Base-by-base conservation (phyloP, 129 eudicot species). In the Calendula officinalis region DNA sequence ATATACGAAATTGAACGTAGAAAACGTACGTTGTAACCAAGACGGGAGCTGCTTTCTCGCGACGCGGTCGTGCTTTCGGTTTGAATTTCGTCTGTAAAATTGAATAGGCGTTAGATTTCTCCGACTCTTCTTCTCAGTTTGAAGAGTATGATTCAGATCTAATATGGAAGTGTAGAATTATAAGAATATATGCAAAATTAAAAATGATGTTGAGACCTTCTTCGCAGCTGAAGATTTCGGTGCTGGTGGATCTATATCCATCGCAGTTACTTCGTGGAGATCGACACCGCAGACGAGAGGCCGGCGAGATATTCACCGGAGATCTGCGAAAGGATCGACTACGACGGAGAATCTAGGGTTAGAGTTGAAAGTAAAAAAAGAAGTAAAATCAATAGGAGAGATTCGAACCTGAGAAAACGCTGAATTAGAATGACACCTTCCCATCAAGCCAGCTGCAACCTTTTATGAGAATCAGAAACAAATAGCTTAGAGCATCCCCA, bases 31-130 rank as follows among this genome's bases (percentile, higher is more conserved):
- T 77, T 60, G 75, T 77, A 32, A 81, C 71, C 52, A 53, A 59
- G 17, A 60, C 44, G 0, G 62, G 64, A n/a, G 42, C 67, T 17
- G 56, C 4, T 15, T 46, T 56, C 69, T 74, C 53, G 17, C 84
- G 82, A 71, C 64, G 36, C 41, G 84, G 89, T 45, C 71, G 73
- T 22, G 30, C 30, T 72, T 77, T 86, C 7, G 95, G 95, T 33
- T 81, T 58, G 43, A 80, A 86, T 61, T 74, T 83, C 33, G 68
- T 79, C 95, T 86, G 84, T 54, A 22, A 51, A 64, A 64, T 64
- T 40, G 17, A 50, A 22, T 38, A 14, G 1, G 15, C 11, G 12
- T 58, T 43, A 58, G 59, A 56, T 56, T 22, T 22, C 30, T 56
- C 44, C 4, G 63, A 41, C 55, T 27, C 11, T 30, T 8, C 6